Percentiles rank a stretch among this genome's conserved stretches.
Conservation (phyloP, 192 early-diverging fungal genomes). For the Podila minutissima region DNA sequence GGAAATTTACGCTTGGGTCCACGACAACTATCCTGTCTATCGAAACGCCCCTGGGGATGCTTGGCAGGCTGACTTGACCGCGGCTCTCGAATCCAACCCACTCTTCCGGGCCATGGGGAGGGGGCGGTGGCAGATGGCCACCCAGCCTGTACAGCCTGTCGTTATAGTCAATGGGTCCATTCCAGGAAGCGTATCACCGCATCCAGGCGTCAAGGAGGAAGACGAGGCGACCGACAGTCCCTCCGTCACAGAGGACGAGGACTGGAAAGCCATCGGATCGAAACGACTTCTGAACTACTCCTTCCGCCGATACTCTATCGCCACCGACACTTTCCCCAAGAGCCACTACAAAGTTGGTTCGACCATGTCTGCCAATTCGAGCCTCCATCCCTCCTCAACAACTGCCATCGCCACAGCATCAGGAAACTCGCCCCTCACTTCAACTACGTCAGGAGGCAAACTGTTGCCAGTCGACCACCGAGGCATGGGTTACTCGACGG, state of each 20-base stretch:
- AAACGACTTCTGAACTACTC: slow-evolving; percentile 43
- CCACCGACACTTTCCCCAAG: slow-evolving; percentile 48
- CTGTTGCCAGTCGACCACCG: slow-evolving; percentile 31
- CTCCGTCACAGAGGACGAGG: slow-evolving; percentile 53
- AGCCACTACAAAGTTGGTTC: slow-evolving; percentile 41
- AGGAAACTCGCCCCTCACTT: neutral
- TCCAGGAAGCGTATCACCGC: slow-evolving; percentile 14
- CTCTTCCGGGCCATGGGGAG: slow-evolving; percentile 52
- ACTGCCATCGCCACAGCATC: slow-evolving; percentile 14
- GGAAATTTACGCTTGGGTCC: slow-evolving; percentile 52
- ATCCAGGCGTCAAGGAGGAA: slow-evolving; percentile 17
- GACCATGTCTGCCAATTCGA: slow-evolving; percentile 22
- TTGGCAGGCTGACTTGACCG: slow-evolving; percentile 50
- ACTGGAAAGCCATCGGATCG: slow-evolving; percentile 52
- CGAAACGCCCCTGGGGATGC: slow-evolving; percentile 48
- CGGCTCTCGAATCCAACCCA: slow-evolving; percentile 52
- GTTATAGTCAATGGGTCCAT: slow-evolving; percentile 22
- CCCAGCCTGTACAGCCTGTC: slow-evolving; percentile 31
- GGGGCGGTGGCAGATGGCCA: slow-evolving; percentile 54
- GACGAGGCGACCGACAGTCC: slow-evolving; percentile 43
- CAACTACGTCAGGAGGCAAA: slow-evolving; percentile 16
- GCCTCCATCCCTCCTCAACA: neutral
- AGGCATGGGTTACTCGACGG: slow-evolving; percentile 16
- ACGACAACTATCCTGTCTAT: slow-evolving; percentile 54
- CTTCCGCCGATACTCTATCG: slow-evolving; percentile 48